phyloP scores from a whole-genome alignment of 768 basidiomycete genomes.

The Leucocoprinus leucothites region DNA sequence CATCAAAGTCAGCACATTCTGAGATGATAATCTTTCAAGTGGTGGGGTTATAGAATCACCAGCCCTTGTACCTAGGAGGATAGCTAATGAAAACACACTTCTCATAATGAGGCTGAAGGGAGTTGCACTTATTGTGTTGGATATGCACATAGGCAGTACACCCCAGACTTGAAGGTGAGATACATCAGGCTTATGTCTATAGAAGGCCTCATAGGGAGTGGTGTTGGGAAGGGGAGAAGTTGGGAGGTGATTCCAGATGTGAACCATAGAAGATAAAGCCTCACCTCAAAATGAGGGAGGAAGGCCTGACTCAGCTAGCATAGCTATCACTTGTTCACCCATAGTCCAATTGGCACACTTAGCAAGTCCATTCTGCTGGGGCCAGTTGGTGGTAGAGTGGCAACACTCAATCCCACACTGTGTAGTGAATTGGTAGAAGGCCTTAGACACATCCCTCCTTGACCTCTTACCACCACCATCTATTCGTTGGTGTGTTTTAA shows the following conservation, averaged over 20 bases:
- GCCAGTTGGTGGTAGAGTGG: slow-evolving; percentile 10
- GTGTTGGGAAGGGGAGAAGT: slow-evolving; percentile 17
- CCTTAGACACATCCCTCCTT: slow-evolving; percentile 28
- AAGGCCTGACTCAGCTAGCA: slow-evolving; percentile 13
- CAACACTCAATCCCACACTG: neutral
- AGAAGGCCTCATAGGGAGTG: slow-evolving; percentile 22
- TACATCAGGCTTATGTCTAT: slow-evolving; percentile 19
- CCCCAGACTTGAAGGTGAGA: slow-evolving; percentile 31
- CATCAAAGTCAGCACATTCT: slow-evolving; percentile 29
- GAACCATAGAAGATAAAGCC: slow-evolving; percentile 16
- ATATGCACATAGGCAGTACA: slow-evolving; percentile 36
- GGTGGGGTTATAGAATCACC: slow-evolving; percentile 30
- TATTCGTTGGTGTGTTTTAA: too few relatives aligned
- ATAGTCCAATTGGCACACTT: slow-evolving; percentile 37
- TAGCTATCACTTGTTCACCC: slow-evolving; percentile 24
- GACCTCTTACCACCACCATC: too few relatives aligned
- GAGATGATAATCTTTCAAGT: slow-evolving; percentile 25
- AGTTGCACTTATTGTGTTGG: slow-evolving; percentile 29
- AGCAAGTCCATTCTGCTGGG: slow-evolving; percentile 42
- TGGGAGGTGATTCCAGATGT: slow-evolving; percentile 24
- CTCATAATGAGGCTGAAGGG: slow-evolving; percentile 23
- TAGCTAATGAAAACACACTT: slow-evolving; percentile 39
- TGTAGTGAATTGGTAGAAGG: neutral
- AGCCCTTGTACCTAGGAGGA: slow-evolving; percentile 26
- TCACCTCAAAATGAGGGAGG: slow-evolving; percentile 21